A percentile compares a stretch with the other conserved stretches of the same genome.
Conservation (phyloP, 140 eudicot genomes). For the Bidens hawaiensis region DNA sequence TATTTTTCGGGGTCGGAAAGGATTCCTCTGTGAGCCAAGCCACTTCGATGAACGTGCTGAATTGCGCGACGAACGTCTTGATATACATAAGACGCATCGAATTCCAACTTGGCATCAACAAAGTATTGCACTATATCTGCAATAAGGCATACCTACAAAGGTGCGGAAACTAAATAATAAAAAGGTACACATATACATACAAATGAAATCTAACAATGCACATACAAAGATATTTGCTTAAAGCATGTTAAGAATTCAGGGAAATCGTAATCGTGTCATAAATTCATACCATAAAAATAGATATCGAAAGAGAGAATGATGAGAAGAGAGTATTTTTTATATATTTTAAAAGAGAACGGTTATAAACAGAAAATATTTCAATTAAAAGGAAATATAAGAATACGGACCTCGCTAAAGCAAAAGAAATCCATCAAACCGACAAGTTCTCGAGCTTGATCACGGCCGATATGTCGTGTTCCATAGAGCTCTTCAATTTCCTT, state of each 20-base stretch:
- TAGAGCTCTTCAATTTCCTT: constrained; percentile 71
- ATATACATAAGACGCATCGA: constrained; percentile 85
- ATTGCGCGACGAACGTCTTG: constrained; percentile 90
- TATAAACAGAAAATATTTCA: neutral
- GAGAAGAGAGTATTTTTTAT: neutral
- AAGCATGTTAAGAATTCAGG: neutral
- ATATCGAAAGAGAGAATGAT: constrained; percentile 1
- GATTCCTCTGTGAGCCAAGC: constrained; percentile 83
- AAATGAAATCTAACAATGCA: neutral
- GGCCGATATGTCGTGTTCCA: constrained; percentile 95
- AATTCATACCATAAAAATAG: neutral
- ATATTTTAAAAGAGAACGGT: neutral
- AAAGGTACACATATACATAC: neutral
- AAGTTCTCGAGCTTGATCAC: constrained; percentile 94
- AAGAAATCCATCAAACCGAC: constrained; percentile 97
- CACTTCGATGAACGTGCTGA: constrained; percentile 92
- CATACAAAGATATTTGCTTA: neutral
- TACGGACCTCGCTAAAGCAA: constrained; percentile 96
- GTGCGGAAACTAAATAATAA: constrained; percentile 7
- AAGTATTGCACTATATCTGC: constrained; percentile 94
- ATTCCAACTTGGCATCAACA: constrained; percentile 93
- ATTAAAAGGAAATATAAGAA: neutral
- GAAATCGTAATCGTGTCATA: neutral
- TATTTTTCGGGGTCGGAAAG: constrained; percentile 81
- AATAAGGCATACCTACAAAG: constrained; percentile 85